These are phyloP conservation scores for Pseudogymnoascus sp. DNA, from an alignment of 2,329 filamentous ascomycete species.

Conservation along the genomic window DNA sequence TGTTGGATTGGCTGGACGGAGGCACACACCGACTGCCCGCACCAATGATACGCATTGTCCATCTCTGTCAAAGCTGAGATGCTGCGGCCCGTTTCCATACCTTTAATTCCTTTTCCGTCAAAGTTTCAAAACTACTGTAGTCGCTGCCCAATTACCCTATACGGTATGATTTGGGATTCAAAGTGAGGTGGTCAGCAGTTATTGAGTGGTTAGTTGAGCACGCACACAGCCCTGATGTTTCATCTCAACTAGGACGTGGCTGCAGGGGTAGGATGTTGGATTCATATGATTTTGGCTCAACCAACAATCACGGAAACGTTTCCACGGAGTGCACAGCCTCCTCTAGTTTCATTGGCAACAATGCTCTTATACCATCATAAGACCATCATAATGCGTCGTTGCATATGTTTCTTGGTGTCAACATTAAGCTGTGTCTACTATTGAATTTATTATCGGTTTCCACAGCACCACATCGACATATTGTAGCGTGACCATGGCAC, in stretches of 20 bases:
- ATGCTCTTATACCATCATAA: background rate
- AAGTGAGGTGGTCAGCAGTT: background rate
- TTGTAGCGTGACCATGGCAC: slow-evolving; percentile 4
- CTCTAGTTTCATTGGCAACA: background rate
- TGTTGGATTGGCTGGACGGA: no score
- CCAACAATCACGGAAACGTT: slow-evolving; percentile 5
- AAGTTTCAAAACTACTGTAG: background rate
- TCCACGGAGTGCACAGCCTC: background rate
- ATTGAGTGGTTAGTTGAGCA: background rate
- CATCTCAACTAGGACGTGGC: background rate
- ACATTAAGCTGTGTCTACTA: background rate
- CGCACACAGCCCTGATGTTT: background rate
- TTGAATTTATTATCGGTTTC: background rate
- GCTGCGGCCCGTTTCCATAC: background rate
- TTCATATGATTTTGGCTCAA: slow-evolving; percentile 5
- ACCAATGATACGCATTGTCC: background rate
- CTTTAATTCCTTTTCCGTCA: background rate
- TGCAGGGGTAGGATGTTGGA: slow-evolving; percentile 6
- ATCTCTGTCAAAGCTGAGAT: background rate
- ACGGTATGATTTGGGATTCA: background rate
- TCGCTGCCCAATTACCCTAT: background rate
- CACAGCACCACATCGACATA: background rate
- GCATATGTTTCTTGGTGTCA: background rate
- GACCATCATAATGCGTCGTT: background rate
- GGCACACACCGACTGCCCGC: no score